Conservation (phyloP, 306 rosid species). For the Cucurbita ficifolia region DNA sequence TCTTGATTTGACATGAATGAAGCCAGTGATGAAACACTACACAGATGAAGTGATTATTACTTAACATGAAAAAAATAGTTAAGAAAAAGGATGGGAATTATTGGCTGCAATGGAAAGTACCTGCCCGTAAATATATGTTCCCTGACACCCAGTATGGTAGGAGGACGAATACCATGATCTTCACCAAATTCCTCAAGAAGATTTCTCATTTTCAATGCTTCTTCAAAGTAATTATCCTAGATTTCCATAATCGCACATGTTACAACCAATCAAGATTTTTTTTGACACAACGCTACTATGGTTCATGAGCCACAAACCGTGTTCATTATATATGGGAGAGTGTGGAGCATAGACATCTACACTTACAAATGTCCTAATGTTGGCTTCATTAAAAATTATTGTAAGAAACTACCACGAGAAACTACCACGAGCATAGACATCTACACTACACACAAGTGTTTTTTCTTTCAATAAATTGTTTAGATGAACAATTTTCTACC, state of each 20-base stretch:
- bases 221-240: slow-evolving; percentile 53
- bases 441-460: background rate
- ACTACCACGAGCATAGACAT: too few species aligned
- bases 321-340: background rate
- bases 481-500: too few species aligned
- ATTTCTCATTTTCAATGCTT: slow-evolving; percentile 86
- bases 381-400: background rate
- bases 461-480: too few species aligned
- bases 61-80: background rate
- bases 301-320: background rate
- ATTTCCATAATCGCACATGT: background rate
- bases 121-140: slow-evolving; percentile 95
- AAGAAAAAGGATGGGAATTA: background rate
- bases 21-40: slow-evolving; percentile 91
- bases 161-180: slow-evolving; percentile 66
- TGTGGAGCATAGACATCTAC: background rate
- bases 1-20: slow-evolving; percentile 89
- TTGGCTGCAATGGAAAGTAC: slow-evolving; percentile 17
- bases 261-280: background rate
- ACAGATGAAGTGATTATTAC: background rate
- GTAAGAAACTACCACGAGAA: background rate
- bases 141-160: slow-evolving; percentile 89
- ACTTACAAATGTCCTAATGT: background rate
- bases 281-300: background rate
- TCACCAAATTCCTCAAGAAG: slow-evolving; percentile 77